Evolutionary conservation across 2,329 filamentous ascomycete genomes (phyloP), one percentile per base, ranked within the genome.

Genomic region (Fusarium guadeloupense): DNA sequence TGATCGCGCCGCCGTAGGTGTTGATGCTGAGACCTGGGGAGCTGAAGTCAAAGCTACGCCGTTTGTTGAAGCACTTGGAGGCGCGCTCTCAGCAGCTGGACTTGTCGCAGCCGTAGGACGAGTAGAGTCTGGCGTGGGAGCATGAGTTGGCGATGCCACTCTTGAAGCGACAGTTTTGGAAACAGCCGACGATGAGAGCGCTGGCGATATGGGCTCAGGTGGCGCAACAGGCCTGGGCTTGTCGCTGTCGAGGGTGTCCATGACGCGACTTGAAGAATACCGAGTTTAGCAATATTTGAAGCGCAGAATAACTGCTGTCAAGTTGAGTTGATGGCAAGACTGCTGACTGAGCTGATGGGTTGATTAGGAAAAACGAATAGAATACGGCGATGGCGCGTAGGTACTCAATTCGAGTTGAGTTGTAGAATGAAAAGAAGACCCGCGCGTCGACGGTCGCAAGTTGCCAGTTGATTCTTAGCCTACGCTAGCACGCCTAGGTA

Each of bases 181-280:
- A 57, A 46, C 54, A 52, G 59, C 53, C 28, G 64, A 49, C 37
- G 62, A 59, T 57, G 68, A 69, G 35, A 65, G 64, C 30, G 64
- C 67, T 50, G 67, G 67, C 45, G 67, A 69, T 62, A 69, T 69
- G 61, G 67, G 67, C 53, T 67, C 64, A 59, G 63, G 53, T 60
- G 68, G 64, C 59, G 65, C 66, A 68, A 62, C 60, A 30, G 60
- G 64, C 59, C 62, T 69, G 56, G 64, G 62, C 60, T 68, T 66
- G 54, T 69, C 67, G 49, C 50, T 50, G 50, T 67, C 62, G 48
- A 51, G 51, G 57, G 47, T 66, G 52, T 71, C 64, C 64, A 69
- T 71, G 57, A 66, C 61, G 58, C 49, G 53, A 58, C 49, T 54
- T 47, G 45, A 51, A 54, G 34, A 54, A 56, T 45, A 38, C 33